A percentile compares a stretch with the other conserved stretches of the same genome.
These are phyloP conservation scores for Actinomucor elegans DNA, from an alignment of 371 early-diverging fungal genomes.

Conservation along the genomic window DNA sequence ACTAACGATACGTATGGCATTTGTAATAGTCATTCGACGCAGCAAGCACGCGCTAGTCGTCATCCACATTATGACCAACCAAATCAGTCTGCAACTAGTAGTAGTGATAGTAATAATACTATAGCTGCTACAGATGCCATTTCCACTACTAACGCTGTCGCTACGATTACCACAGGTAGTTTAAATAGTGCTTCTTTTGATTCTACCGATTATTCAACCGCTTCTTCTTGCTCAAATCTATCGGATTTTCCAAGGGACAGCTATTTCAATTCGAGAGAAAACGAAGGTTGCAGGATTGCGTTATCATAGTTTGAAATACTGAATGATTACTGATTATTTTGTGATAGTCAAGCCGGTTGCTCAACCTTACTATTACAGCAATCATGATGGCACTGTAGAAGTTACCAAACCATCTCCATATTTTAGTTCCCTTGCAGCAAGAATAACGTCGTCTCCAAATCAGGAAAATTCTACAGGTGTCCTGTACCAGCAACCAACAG, in stretches of 20 bases:
- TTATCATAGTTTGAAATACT: background rate
- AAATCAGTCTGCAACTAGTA: too few species aligned
- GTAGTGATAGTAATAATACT: too few species aligned
- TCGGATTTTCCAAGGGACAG: too few species aligned
- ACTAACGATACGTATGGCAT: background rate
- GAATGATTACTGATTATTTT: background rate
- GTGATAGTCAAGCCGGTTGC: background rate
- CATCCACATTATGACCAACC: background rate
- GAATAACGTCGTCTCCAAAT: too few species aligned
- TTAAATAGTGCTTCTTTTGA: background rate
- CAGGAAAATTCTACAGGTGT: too few species aligned
- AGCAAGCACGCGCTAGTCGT: background rate
- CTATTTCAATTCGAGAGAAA: background rate
- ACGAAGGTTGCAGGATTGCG: background rate
- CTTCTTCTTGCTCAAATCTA: too few species aligned
- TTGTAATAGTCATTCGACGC: background rate
- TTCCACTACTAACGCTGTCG: background rate
- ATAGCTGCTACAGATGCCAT: background rate
- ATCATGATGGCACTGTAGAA: background rate
- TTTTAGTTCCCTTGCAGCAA: too few species aligned
- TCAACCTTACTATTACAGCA: background rate
- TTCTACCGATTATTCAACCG: slow-evolving; percentile 1
- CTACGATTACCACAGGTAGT: background rate
- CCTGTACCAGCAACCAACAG: background rate
- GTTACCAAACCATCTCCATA: too few species aligned